Evolutionary conservation across 1,139 yeast species (phyloP).

Genomic region (Candida smagusa): DNA sequence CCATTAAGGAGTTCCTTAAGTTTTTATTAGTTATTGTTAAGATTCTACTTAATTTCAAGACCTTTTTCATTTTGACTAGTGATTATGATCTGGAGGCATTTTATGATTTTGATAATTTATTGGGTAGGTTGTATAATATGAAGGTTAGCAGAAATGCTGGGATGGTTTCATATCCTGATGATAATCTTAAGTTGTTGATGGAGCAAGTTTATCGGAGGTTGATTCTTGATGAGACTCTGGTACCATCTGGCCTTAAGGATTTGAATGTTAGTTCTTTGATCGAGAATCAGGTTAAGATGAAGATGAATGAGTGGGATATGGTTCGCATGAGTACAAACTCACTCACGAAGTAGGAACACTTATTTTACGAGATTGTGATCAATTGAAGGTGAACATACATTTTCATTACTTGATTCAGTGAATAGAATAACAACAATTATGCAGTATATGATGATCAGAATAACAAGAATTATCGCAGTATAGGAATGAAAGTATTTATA

Average conservation of each 20-base stretch:
- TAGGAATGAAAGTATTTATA: no score
- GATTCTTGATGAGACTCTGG: slow-evolving; percentile 7
- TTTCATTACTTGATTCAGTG: no score
- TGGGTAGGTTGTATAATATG: slow-evolving; percentile 14
- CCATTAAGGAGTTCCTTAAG: slow-evolving; percentile 36
- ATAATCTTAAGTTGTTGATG: slow-evolving; percentile 13
- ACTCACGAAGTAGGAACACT: neutral
- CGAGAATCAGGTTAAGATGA: slow-evolving; percentile 27
- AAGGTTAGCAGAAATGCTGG: slow-evolving; percentile 2
- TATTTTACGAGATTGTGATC: no score
- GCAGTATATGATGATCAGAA: no score
- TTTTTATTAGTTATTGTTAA: slow-evolving; percentile 39
- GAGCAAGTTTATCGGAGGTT: slow-evolving; percentile 13
- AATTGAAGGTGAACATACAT: no score
- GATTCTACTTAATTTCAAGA: slow-evolving; percentile 35
- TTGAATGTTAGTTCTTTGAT: slow-evolving; percentile 23
- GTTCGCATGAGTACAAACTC: slow-evolving; percentile 27
- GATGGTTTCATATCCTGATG: slow-evolving; percentile 6
- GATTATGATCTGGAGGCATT: slow-evolving; percentile 11
- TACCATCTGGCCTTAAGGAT: slow-evolving; percentile 18
- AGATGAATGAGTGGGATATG: slow-evolving; percentile 43
- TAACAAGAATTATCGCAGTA: no score
- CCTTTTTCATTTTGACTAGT: slow-evolving; percentile 18
- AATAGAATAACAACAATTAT: no score
- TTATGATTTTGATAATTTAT: slow-evolving; percentile 23